Base-by-base conservation (phyloP, 768 basidiomycete species). In the Termitomyces sp. region DNA sequence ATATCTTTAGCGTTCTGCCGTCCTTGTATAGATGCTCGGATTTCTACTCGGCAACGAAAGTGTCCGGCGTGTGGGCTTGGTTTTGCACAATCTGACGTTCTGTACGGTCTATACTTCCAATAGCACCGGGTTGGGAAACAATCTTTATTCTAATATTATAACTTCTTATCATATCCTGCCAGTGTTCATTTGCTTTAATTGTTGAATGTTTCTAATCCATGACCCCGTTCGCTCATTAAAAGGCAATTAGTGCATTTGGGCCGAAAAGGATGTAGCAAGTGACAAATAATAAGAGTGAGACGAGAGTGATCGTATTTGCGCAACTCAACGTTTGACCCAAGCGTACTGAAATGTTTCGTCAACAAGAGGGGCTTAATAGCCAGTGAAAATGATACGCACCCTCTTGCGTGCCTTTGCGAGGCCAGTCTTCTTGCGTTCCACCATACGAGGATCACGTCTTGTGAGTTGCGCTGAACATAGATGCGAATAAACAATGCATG, bases 371-470 rank as follows among this genome's bases (percentile, higher is more conserved):
- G 34, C 8, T 25, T 15, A 60, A 57, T 7, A 29, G 14, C 25
- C n/a, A n/a, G 60, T 37, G 59, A 58, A 56, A 25, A 15, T 53
- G 60, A 59, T 14, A 86, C 92, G 48, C 74, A 95, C 94, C 78
- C 83, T 83, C 77, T 96, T 95, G 75, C 96, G 87, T 62, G 96
- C 94, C 79, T 97, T 97, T 62, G 90, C 86, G 69, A 86, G 74
- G 60, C 93, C 93, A 15, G 96, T 92, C 84, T 99, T 99, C 80
- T 99, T 99, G 68, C 96, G 83, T 77, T 99, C 96, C 36, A 97
- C 96, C 92, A 96, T 92, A 74, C 97, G 89, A 50, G 95, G 94
- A 80, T 99, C 96, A 68, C 96, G 87, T 72, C 86, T 86, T 60
- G 94, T 75, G 51, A 96, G 78, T 78, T 93, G 89, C 61, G 92